Percentiles rank a stretch among this genome's conserved stretches.
Conservation (phyloP, 164 flowering plant genomes). For the Berberis vulgaris region DNA sequence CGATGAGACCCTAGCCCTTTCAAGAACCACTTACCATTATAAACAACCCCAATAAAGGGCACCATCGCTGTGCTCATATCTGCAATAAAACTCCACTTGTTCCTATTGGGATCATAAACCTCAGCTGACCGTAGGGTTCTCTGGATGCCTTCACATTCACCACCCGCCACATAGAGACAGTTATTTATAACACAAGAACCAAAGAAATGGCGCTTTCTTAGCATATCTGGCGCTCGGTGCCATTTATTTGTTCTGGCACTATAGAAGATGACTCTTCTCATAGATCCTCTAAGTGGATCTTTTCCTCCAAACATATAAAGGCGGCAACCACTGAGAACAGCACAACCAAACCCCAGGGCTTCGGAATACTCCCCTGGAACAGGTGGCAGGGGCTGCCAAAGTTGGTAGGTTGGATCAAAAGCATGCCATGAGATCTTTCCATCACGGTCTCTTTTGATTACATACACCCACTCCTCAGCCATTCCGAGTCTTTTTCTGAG, state of each 20-base stretch:
- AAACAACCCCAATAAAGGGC: slow-evolving; percentile 85
- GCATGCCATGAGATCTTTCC: slow-evolving; percentile 94
- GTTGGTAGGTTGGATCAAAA: slow-evolving; percentile 76
- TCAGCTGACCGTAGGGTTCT: slow-evolving; percentile 90
- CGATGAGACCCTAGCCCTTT: slow-evolving; percentile 81
- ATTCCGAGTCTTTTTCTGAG: slow-evolving; percentile 72
- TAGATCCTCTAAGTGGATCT: slow-evolving; percentile 80
- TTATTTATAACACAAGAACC: slow-evolving; percentile 93
- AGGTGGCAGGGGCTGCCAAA: slow-evolving; percentile 97
- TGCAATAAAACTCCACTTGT: slow-evolving; percentile 72
- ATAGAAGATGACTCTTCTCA: slow-evolving; percentile 82
- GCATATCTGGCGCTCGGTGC: slow-evolving; percentile 94
- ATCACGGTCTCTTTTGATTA: slow-evolving; percentile 88
- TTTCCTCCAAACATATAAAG: slow-evolving; percentile 88
- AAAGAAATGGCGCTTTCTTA: slow-evolving; percentile 80
- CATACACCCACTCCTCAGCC: slow-evolving; percentile 98
- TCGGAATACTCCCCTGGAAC: slow-evolving; percentile 78
- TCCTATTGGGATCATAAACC: slow-evolving; percentile 79
- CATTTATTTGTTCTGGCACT: slow-evolving; percentile 90
- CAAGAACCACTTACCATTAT: slow-evolving; percentile 77
- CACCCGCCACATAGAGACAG: slow-evolving; percentile 92
- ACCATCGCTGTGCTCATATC: slow-evolving; percentile 98
- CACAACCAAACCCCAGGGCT: slow-evolving; percentile 91
- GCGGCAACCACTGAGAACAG: slow-evolving; percentile 87
- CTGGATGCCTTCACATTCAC: slow-evolving; percentile 89